Evolutionary conservation across 2,329 filamentous ascomycete species (phyloP).

Genomic region (Xylaria multiplex): DNA sequence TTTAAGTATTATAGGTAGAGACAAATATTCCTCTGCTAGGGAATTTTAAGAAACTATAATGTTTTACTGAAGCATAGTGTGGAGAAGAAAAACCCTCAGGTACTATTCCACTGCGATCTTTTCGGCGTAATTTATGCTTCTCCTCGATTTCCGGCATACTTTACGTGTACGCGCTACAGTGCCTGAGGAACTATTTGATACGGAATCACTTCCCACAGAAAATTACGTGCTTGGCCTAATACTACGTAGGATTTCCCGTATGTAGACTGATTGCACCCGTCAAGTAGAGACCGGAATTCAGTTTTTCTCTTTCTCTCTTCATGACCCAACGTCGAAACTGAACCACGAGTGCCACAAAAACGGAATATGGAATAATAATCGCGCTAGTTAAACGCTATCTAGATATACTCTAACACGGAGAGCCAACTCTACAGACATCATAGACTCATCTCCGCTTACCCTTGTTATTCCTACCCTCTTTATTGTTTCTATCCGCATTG

Average conservation of each 20-base stretch:
- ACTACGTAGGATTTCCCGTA: not conserved
- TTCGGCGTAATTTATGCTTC: too few species aligned
- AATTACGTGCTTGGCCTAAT: too few species aligned
- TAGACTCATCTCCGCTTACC: not conserved
- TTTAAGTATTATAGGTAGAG: not conserved
- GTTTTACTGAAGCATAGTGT: too few species aligned
- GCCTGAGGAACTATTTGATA: too few species aligned
- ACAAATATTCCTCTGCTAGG: not conserved
- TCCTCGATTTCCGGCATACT: too few species aligned
- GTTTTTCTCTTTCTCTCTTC: not conserved
- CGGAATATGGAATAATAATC: not conserved
- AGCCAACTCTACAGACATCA: not conserved
- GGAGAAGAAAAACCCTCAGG: too few species aligned
- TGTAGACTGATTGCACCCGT: not conserved
- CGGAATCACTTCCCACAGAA: too few species aligned
- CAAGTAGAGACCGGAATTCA: not conserved
- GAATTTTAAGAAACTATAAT: too few species aligned
- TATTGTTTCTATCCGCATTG: not conserved
- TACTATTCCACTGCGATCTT: too few species aligned
- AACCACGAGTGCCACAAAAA: too few species aligned
- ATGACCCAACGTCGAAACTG: not conserved
- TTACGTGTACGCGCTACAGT: too few species aligned
- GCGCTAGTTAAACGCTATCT: conserved; percentile 4
- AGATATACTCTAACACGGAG: not conserved
- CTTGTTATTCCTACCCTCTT: not conserved